Evolutionary conservation across 164 flowering plant genomes (phyloP).

Genomic region (Tinospora cordifolia): DNA sequence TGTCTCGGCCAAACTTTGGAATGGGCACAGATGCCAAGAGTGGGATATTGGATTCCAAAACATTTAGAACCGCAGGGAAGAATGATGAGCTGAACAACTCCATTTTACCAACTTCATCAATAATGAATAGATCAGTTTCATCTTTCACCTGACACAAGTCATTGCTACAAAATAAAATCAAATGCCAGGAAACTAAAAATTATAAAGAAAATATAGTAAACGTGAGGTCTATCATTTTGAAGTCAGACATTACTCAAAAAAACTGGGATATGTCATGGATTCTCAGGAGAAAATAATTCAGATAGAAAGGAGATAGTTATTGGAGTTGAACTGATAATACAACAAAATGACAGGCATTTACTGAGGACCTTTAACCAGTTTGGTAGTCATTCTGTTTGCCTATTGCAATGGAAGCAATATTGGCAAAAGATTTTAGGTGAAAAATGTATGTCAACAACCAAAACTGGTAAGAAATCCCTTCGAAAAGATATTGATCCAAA

Average conservation of each 20-base stretch:
- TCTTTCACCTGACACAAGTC: constrained; percentile 46
- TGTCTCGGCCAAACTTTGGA: constrained; percentile 63
- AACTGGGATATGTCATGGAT: neutral
- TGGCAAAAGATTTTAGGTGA: too few species aligned
- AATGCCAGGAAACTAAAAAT: neutral
- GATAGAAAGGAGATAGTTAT: neutral
- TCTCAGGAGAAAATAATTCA: neutral
- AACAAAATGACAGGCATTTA: too few species aligned
- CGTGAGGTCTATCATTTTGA: neutral
- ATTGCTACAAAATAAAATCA: neutral
- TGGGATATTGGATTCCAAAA: constrained; percentile 66
- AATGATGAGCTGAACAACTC: constrained; percentile 76
- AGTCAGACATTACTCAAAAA: neutral
- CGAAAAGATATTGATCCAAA: too few species aligned
- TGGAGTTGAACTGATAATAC: too few species aligned
- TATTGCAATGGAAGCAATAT: neutral
- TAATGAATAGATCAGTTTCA: constrained; percentile 71
- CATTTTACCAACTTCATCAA: constrained; percentile 97
- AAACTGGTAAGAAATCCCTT: too few species aligned
- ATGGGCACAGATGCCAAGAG: constrained; percentile 71
- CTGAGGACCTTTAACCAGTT: too few species aligned
- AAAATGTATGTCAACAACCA: too few species aligned
- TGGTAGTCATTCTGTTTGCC: neutral
- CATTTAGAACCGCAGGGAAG: constrained; percentile 67
- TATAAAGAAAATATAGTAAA: neutral